These are phyloP conservation scores for Triticum urartu DNA, from an alignment of 176 grass and related monocot species.

Conservation along the genomic window DNA sequence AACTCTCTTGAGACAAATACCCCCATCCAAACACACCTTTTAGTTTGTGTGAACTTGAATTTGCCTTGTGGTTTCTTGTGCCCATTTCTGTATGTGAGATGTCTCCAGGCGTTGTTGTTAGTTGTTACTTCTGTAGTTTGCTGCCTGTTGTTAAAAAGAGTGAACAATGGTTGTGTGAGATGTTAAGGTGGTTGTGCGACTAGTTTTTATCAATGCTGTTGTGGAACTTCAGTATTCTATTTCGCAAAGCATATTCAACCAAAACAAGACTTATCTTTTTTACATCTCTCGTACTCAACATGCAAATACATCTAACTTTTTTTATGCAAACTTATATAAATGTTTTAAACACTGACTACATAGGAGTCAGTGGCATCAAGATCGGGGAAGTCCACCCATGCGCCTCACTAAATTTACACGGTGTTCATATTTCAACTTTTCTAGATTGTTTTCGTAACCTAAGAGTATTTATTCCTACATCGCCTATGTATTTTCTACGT, in stretches of 20 bases:
- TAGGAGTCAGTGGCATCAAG: too few species aligned
- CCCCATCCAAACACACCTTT: not conserved
- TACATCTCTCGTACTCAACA: not conserved
- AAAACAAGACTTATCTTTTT: not conserved
- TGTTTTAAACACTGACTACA: too few species aligned
- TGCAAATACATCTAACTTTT: not conserved
- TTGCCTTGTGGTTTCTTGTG: slow-evolving; percentile 8
- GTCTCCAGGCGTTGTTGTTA: not conserved
- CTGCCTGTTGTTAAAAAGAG: not conserved
- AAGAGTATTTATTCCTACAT: not conserved
- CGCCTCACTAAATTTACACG: not conserved
- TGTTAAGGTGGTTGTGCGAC: not conserved
- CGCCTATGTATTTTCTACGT: not conserved
- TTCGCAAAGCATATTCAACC: not conserved
- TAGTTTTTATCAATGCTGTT: not conserved
- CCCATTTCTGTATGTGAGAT: not conserved
- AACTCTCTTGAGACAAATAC: not conserved
- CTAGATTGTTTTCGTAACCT: not conserved
- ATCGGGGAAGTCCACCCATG: not conserved
- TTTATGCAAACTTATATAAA: not conserved
- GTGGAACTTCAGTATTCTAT: not conserved
- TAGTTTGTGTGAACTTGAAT: not conserved
- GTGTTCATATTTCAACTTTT: not conserved
- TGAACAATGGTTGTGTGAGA: not conserved
- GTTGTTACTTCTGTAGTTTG: not conserved